Conservation (phyloP, 129 eudicot species). For the Lactuca sativa region DNA sequence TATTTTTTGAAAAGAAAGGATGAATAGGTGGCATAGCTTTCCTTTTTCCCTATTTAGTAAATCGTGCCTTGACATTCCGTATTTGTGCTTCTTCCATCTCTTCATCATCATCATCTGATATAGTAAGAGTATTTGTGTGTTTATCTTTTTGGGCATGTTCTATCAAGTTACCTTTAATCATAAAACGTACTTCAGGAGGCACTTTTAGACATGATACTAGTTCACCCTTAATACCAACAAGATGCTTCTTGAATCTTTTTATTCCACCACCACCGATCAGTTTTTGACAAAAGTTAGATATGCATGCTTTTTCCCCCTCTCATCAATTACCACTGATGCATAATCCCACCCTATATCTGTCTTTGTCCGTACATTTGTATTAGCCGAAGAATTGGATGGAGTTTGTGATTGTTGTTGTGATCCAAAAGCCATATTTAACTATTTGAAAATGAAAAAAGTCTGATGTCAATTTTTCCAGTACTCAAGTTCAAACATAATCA, state of each 20-base stretch:
- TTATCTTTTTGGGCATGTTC: background rate
- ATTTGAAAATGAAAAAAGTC: too few relatives aligned
- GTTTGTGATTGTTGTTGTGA: background rate
- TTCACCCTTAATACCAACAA: background rate
- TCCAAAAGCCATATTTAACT: too few relatives aligned
- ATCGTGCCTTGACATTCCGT: background rate
- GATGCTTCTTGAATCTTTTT: background rate
- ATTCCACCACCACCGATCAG: background rate
- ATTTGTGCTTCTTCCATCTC: background rate
- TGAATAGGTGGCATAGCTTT: too few relatives aligned
- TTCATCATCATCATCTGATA: background rate
- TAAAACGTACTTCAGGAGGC: background rate
- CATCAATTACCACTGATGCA: background rate
- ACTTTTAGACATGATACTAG: background rate
- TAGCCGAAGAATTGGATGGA: background rate
- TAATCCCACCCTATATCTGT: background rate
- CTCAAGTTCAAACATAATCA: too few relatives aligned
- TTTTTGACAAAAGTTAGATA: background rate
- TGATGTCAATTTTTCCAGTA: too few relatives aligned
- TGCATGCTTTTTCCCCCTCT: background rate
- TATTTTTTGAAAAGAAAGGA: too few relatives aligned
- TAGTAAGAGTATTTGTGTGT: too few relatives aligned
- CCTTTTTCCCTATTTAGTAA: too few relatives aligned
- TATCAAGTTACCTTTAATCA: background rate
- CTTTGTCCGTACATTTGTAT: background rate